These are phyloP conservation scores for Mycena capillaripes DNA, from an alignment of 768 basidiomycete genomes.

Conservation along the genomic window DNA sequence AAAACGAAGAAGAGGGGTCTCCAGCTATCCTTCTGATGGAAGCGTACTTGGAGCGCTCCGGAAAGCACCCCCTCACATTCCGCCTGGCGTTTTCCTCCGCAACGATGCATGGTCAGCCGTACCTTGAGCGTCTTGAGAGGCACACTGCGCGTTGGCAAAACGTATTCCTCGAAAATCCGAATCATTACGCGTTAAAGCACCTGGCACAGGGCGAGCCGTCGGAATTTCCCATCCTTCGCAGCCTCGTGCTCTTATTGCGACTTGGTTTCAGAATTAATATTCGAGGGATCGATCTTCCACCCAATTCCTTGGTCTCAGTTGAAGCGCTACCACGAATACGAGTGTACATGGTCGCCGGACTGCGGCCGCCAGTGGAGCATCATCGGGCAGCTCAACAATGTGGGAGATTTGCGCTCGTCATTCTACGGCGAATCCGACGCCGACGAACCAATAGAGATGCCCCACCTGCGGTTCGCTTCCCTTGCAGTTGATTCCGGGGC, in stretches of 20 bases:
- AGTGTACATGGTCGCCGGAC: neutral
- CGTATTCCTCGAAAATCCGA: neutral
- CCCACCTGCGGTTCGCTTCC: neutral
- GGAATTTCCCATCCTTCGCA: conserved; percentile 7
- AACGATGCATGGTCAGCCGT: neutral
- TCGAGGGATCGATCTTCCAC: neutral
- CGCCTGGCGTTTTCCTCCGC: neutral
- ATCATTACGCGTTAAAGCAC: neutral
- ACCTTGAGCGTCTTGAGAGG: conserved; percentile 2
- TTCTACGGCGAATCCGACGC: neutral
- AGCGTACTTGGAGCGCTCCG: conserved; percentile 46
- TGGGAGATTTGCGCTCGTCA: neutral
- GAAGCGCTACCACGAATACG: conserved; percentile 5
- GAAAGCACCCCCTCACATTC: conserved; percentile 38
- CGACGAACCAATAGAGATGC: neutral
- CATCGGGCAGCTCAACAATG: neutral
- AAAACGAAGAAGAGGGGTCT: neutral
- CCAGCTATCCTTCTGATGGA: conserved; percentile 42
- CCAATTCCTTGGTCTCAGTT: conserved; percentile 6
- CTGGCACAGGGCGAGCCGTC: neutral
- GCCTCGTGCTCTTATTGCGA: neutral
- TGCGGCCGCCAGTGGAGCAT: neutral
- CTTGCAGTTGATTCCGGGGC: neutral
- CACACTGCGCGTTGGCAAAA: conserved; percentile 4
- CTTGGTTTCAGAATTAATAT: neutral